Evolutionary conservation across 2,329 filamentous ascomycete genomes (phyloP).

Genomic region (Gremmenia infestans): DNA sequence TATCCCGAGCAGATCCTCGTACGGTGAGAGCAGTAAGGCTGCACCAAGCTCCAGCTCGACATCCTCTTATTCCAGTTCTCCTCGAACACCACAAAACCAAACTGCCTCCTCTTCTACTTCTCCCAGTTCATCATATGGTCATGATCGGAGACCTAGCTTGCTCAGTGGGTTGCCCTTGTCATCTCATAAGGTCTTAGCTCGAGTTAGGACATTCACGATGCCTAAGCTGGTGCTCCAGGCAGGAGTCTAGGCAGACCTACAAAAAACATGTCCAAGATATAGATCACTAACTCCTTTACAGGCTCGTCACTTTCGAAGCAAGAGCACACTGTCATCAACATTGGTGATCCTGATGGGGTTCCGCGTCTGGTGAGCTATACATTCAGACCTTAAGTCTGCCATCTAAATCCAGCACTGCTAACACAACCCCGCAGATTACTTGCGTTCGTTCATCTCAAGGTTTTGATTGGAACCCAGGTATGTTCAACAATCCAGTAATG

Average conservation of each 20-base stretch:
- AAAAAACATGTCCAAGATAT: slow-evolving; percentile 24
- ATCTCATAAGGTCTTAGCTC: neutral
- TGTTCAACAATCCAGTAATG: slow-evolving; percentile 12
- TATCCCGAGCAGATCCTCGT: slow-evolving; percentile 49
- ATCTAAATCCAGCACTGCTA: slow-evolving; percentile 8
- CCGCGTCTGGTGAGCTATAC: slow-evolving; percentile 59
- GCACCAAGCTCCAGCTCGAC: slow-evolving; percentile 40
- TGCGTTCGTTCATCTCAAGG: slow-evolving; percentile 76
- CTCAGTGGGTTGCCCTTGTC: slow-evolving; percentile 46
- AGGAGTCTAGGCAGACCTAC: neutral
- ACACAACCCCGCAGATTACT: slow-evolving; percentile 53
- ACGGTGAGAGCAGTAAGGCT: slow-evolving; percentile 39
- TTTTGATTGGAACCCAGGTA: slow-evolving; percentile 78
- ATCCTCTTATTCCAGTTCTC: slow-evolving; percentile 54
- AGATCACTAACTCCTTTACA: slow-evolving; percentile 32
- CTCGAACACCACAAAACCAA: slow-evolving; percentile 44
- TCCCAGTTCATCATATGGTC: slow-evolving; percentile 37
- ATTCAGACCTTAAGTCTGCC: slow-evolving; percentile 5
- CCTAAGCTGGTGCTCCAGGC: neutral
- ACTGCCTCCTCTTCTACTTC: slow-evolving; percentile 35
- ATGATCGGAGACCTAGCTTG: slow-evolving; percentile 56
- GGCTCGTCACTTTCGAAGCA: slow-evolving; percentile 67
- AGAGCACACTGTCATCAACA: slow-evolving; percentile 76
- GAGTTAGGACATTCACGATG: neutral
- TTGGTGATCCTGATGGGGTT: slow-evolving; percentile 68